Conservation (phyloP, 805 yeast genomes). For the Wickerhamomyces alni region DNA sequence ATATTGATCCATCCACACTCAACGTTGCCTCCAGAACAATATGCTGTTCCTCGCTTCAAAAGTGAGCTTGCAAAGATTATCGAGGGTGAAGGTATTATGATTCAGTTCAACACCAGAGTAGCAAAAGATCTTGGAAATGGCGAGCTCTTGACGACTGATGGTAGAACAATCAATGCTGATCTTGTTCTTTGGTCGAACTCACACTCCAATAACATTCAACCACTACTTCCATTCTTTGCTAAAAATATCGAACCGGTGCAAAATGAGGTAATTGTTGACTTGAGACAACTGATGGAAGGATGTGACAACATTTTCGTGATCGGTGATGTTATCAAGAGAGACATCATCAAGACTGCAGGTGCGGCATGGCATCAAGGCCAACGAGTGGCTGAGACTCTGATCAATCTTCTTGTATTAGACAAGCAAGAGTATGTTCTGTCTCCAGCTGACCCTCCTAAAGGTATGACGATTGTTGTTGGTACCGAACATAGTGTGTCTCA, state of each 20-base stretch:
- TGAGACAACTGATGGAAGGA: conserved; percentile 19
- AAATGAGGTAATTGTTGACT: conserved; percentile 22
- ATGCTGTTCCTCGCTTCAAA: conserved; percentile 19
- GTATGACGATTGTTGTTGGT: conserved; percentile 24
- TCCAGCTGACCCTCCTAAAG: conserved; percentile 15
- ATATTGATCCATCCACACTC: conserved; percentile 36
- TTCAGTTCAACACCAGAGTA: conserved; percentile 28
- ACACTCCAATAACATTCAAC: conserved; percentile 28
- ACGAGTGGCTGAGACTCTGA: conserved; percentile 14
- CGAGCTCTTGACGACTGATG: conserved; percentile 20
- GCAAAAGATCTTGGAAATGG: conserved; percentile 21
- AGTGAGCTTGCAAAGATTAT: conserved; percentile 9
- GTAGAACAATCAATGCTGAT: conserved; percentile 24
- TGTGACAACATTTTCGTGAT: conserved; percentile 28
- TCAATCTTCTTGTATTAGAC: conserved; percentile 11
- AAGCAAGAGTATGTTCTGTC: conserved; percentile 9
- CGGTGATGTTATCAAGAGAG: conserved; percentile 31
- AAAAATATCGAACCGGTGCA: conserved; percentile 17
- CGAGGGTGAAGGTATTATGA: conserved; percentile 18
- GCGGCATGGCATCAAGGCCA: conserved; percentile 27
- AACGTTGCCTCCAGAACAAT: conserved; percentile 33
- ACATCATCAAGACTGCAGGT: conserved; percentile 37
- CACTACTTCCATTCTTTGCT: conserved; percentile 19
- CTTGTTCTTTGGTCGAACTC: conserved; percentile 32
- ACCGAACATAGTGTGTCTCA: conserved; percentile 15